Base-by-base conservation (phyloP, 257 asterid genomes). In the Nicotiana sylvestris region DNA sequence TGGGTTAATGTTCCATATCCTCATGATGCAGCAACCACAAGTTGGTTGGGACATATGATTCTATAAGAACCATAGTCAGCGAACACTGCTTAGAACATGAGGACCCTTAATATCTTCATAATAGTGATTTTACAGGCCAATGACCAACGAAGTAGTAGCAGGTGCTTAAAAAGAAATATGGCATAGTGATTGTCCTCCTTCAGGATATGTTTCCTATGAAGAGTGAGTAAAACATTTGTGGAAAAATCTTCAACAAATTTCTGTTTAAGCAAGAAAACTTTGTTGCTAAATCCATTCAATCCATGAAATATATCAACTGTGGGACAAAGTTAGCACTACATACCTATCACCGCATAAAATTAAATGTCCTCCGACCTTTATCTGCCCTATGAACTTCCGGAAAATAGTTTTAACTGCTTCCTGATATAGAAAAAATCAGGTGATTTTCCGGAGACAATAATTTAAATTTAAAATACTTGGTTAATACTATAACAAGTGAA, bases 331-430 rank as follows among this genome's bases (percentile, higher is more conserved):
- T 39, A 32, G 18, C 46, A 64, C n/a, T 57, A 37, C 66, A 66
- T 85, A 83, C 89, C 86, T 83, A 81, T 87, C 91, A 56, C 90
- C 90, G 27, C 85, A 83, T 39, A 87, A 51, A 68, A 89, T 77
- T 76, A 88, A 84, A 77, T 88, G 87, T 53, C 88, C 89, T 29
- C 80, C 82, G 21, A 25, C 67, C 85, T 85, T 85, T 77, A 87
- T 82, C 82, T 67, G 84, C 10, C 80, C 72, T 9, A 85, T 49
- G 80, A 85, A 89, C 85, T 66, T 82, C 89, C 84, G 65, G 84
- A 85, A 87, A 81, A 33, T 60, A 61, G 85, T 33, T 82, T 39
- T 76, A 61, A 87, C 86, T 60, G 83, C 87, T 81, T 84, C 89
- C 87, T 85, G 82, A 82, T 49, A 17, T 29, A 79, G 49, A 67